Conservation (phyloP, 129 eudicot species). For the Oenanthe sinensis region DNA sequence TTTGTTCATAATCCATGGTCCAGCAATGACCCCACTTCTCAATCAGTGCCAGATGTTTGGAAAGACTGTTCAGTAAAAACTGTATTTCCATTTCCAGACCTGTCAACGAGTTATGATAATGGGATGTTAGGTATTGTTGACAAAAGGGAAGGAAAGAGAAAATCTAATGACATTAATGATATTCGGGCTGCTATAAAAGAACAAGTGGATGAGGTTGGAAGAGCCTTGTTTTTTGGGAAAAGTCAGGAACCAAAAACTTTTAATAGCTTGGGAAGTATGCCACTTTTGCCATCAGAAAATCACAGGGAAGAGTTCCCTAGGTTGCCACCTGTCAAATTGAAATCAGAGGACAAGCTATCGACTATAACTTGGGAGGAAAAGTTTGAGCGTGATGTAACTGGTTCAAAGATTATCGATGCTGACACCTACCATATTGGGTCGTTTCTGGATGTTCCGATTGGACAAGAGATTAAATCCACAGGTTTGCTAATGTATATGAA, state of each 20-base stretch:
- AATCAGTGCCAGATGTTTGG: constrained; percentile 40
- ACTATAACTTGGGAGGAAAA: constrained; percentile 77
- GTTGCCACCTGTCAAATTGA: constrained; percentile 82
- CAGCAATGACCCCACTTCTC: constrained; percentile 17
- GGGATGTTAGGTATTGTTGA: constrained; percentile 22
- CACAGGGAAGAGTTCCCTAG: constrained; percentile 87
- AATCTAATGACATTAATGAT: constrained; percentile 35
- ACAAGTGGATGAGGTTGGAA: constrained; percentile 71
- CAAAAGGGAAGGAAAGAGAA: constrained; percentile 44
- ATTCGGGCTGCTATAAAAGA: constrained; percentile 57
- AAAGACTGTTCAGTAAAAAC: constrained; percentile 77
- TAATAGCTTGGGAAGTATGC: constrained; percentile 34
- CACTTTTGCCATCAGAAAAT: constrained; percentile 34
- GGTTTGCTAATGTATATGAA: constrained; percentile 34
- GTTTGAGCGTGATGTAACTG: constrained; percentile 60
- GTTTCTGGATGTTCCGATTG: constrained; percentile 89
- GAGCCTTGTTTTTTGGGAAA: constrained; percentile 50
- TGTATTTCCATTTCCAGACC: constrained; percentile 64
- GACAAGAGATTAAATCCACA: constrained; percentile 72
- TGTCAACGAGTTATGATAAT: constrained; percentile 46
- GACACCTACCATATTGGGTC: constrained; percentile 78
- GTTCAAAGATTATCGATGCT: constrained; percentile 48
- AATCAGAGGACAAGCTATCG: constrained; percentile 66
- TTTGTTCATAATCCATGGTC: constrained; percentile 40
- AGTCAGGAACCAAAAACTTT: constrained; percentile 43